These are phyloP conservation scores for Lumnitzera littorea DNA, from an alignment of 345 rosid genomes.

Conservation along the genomic window DNA sequence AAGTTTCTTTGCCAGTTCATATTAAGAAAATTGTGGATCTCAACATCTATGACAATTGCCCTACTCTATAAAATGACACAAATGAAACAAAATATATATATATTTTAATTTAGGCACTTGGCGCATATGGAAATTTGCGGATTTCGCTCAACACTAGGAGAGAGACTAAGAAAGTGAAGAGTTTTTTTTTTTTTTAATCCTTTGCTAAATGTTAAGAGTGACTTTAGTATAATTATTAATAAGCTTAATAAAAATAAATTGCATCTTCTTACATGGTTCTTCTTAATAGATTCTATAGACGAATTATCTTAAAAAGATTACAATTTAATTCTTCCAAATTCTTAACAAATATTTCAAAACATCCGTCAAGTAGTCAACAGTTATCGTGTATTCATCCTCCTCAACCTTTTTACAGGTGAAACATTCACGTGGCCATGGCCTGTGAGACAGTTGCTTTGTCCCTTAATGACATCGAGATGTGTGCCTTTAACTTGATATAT, in stretches of 20 bases:
- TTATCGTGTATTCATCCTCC: too few relatives aligned
- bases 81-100: background rate
- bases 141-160: conserved; percentile 3
- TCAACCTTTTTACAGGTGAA: background rate
- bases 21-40: background rate
- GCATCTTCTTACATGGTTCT: too few relatives aligned
- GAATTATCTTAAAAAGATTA: too few relatives aligned
- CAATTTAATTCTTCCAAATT: too few relatives aligned
- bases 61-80: conserved; percentile 10
- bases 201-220: too few relatives aligned
- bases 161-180: background rate
- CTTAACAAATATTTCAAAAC: too few relatives aligned
- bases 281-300: too few relatives aligned
- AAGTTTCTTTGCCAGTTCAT: conserved; percentile 5
- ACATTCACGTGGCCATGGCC: conserved; percentile 19
- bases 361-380: too few relatives aligned
- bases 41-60: background rate
- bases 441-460: conserved; percentile 15
- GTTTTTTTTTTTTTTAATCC: too few relatives aligned
- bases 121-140: background rate
- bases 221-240: too few relatives aligned
- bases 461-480: conserved; percentile 6
- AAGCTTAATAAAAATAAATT: too few relatives aligned
- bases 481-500: background rate
- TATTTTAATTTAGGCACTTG: too few relatives aligned